Evolutionary conservation across 768 basidiomycete genomes (phyloP), one percentile per base, ranked within the genome.

Genomic region (Lactarius deliciosus): DNA sequence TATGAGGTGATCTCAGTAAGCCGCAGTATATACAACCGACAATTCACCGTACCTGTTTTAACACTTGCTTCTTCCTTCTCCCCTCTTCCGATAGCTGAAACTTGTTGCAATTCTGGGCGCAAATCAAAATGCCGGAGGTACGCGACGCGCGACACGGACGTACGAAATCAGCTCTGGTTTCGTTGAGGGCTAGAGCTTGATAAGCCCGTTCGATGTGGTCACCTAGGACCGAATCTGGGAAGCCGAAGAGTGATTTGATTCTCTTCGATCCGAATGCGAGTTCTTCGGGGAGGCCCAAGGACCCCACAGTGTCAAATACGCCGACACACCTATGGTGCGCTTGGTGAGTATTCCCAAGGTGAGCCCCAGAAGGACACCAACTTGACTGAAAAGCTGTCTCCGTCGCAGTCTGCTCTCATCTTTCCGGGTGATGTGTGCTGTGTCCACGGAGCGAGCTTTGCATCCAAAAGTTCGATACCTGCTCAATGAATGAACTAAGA

Each of bases 241-340:
- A 90, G 25, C 90, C 90, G 69, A 89, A 90, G 3, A 89, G 75
- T 5, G 79, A 81, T 61, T 76, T 79, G 16, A 80, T 74, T 63
- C 80, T 81, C 18, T 79, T 75, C 13, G 80, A 79, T 20, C 77
- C 75, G 54, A 80, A 75, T 3, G 81, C 80, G 18, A 91, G 71
- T 70, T 90, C 89, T 71, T 86, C 86, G 1, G 90, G 90, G 18
- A 91, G 75, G 11, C 89, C 89, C 34, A 89, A 74, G 13, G 88
- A 82, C 16, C 88, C 88, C n/a, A 91, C 90, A 6, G 90, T 91
- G 71, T 91, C 90, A 71, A 87, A 91, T 22, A 91, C 88, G 2
- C 89, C 89, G 61, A 91, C 70, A 68, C 87, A 88, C 74, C 86
- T 88, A 13, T 34, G 5, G 61, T 32, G 57, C 18, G 54, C 34